A percentile compares a stretch with the other conserved stretches of the same genome.
These are phyloP conservation scores for Fraxinus angustifolia DNA, from an alignment of 305 asterid species.

Conservation along the genomic window DNA sequence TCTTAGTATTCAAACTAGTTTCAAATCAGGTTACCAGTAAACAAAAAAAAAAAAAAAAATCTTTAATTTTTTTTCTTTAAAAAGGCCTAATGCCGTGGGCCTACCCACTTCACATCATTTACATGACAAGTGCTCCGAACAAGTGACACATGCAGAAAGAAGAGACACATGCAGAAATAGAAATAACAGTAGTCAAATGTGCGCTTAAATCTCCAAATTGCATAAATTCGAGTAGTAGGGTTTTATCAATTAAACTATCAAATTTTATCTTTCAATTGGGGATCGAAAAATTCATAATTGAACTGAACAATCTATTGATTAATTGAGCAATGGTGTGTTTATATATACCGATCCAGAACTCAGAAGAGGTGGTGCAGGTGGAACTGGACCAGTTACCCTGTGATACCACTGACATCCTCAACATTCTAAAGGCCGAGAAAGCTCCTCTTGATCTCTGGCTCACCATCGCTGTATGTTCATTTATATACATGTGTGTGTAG, in stretches of 20 bases:
- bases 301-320: not conserved
- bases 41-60: too few species aligned
- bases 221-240: not conserved
- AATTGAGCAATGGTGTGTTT: constrained; percentile 54
- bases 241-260: constrained; percentile 1
- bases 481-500: not conserved
- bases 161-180: not conserved
- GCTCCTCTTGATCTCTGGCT: constrained; percentile 98
- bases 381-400: constrained; percentile 91
- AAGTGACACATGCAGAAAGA: not conserved
- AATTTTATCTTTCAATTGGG: not conserved
- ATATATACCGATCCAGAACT: constrained; percentile 89
- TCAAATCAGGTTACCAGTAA: not conserved
- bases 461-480: constrained; percentile 65
- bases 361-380: constrained; percentile 94
- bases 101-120: not conserved
- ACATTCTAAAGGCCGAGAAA: constrained; percentile 96
- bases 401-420: constrained; percentile 91
- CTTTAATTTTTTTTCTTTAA: not conserved
- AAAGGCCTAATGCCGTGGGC: not conserved
- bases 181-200: not conserved
- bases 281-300: not conserved
- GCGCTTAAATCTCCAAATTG: not conserved
- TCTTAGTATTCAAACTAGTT: not conserved
- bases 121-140: not conserved